Evolutionary conservation across 208 protist species (phyloP), one percentile per base, ranked within the genome.

Genomic region (Leishmania braziliensis): DNA sequence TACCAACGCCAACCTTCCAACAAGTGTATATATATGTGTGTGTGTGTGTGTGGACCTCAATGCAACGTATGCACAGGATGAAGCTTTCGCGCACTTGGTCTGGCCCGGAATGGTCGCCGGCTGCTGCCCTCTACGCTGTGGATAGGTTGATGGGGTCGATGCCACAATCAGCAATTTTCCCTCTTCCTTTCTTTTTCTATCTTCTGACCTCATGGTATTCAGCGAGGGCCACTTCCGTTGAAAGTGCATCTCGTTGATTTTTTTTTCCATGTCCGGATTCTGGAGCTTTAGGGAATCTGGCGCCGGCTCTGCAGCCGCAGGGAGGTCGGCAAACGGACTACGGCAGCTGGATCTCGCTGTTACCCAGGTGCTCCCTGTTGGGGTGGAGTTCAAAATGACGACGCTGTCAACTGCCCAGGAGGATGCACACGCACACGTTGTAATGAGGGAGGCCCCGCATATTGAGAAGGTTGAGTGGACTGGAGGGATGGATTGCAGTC

Each of bases 241-340:
- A 60, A 83, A 56, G 58, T 73, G 5, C 5, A 77, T 60, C n/a
- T 75, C 29, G 9, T 53, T 63, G 20, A 10, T 62, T 79, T 60
- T n/a, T 71, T 69, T 68, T 78, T 68, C 51, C 23, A 95, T 95
- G 91, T 95, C 91, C 29, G 91, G 91, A 23, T 84, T 89, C 23
- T 95, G 91, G 91, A 95, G 91, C 68, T 95, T 95, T 60, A 78
- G 91, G 51, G 89, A 92, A 58, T 71, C 80, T 5, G 26, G 14
- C 43, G 14, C 70, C 56, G 54, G 46, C 14, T 54, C 66, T 29
- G 66, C 78, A 10, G 70, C 33, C n/a, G 46, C 58, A 3, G 75
- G 36, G 23, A 36, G 26, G n/a, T 60, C 43, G 14, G 75, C 23
- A 12, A 50, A n/a, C 23, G n/a, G 63, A 43, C 46, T 10, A 33